phyloP scores from a whole-genome alignment of 1,139 yeast genomes.

The Arxiozyma bovina region DNA sequence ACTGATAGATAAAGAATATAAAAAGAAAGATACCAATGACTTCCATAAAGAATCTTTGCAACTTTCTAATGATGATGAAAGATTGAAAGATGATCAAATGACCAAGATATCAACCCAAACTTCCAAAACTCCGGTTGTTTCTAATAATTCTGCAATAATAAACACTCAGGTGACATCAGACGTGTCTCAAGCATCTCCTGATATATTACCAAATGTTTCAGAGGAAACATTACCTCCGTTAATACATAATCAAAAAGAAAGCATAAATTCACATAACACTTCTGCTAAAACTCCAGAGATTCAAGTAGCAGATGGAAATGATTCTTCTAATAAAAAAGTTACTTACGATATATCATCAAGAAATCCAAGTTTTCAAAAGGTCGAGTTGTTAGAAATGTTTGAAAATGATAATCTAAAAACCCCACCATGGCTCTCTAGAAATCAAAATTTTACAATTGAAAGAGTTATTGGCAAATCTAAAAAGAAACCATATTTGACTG shows the following conservation, averaged over 20 bases:
- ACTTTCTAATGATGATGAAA: too few species aligned
- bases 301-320: not conserved
- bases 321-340: not conserved
- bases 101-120: not conserved
- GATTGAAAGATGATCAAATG: not conserved
- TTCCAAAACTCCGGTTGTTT: not conserved
- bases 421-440: slow-evolving; percentile 11
- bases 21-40: too few species aligned
- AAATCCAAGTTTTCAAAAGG: slow-evolving; percentile 22
- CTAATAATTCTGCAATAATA: not conserved
- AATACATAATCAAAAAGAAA: not conserved
- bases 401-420: slow-evolving; percentile 18
- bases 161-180: not conserved
- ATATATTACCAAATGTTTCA: too few species aligned
- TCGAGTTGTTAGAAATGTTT: slow-evolving; percentile 21
- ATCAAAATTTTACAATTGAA: not conserved
- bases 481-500: slow-evolving; percentile 30
- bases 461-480: not conserved
- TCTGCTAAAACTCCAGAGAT: not conserved
- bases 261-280: not conserved
- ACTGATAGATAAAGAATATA: not conserved
- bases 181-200: not conserved
- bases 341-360: not conserved
- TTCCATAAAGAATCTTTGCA: too few species aligned
- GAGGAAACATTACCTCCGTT: not conserved